phyloP scores from a whole-genome alignment of 768 basidiomycete species.

The Phanerochaete carnosa region DNA sequence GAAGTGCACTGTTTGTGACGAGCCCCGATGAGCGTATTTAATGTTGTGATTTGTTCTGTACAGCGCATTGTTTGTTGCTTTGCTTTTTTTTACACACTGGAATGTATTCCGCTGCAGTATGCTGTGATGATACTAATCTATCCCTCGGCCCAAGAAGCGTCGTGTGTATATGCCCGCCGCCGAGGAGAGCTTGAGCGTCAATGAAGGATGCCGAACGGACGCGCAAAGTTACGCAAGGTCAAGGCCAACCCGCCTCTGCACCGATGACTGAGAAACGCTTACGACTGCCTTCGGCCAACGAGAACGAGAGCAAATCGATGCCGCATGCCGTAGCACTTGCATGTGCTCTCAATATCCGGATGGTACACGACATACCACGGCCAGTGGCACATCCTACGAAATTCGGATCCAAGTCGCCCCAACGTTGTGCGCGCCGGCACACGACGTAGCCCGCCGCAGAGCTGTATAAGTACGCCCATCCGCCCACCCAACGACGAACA shows the following conservation, averaged over 20 bases:
- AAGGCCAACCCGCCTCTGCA: not conserved
- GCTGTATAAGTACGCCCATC: not conserved
- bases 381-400: not conserved
- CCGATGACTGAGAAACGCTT: not conserved
- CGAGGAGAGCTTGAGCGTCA: no score
- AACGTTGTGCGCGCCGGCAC: not conserved
- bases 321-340: not conserved
- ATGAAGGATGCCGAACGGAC: not conserved
- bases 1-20: constrained; percentile 45
- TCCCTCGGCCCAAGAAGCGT: not conserved
- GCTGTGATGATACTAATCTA: not conserved
- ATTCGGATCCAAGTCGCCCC: not conserved
- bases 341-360: not conserved
- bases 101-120: not conserved
- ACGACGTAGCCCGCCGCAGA: not conserved
- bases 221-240: no score
- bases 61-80: not conserved
- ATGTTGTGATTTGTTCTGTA: not conserved
- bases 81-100: not conserved
- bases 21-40: constrained; percentile 21
- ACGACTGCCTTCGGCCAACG: not conserved
- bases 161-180: not conserved
- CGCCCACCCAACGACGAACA: not conserved
- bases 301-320: not conserved
- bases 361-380: not conserved